A percentile compares a stretch with the other conserved stretches of the same genome.
phyloP scores from a whole-genome alignment of 176 grass and related monocot species.

The Coix lacrymajobi region DNA sequence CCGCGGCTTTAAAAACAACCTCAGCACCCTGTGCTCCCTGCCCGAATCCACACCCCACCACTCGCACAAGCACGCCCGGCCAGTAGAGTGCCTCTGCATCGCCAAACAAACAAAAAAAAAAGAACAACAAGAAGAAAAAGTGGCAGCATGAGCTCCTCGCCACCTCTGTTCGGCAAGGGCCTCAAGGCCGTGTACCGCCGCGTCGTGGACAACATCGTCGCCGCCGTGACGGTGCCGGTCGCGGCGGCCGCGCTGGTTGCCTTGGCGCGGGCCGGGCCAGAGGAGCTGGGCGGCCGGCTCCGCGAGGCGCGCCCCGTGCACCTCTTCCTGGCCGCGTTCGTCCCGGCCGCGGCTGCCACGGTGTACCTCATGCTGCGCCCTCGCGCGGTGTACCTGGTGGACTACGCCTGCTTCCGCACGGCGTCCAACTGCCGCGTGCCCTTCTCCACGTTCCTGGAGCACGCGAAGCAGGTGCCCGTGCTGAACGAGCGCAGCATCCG shows the following conservation, averaged over 20 bases:
- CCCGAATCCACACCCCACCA: neutral
- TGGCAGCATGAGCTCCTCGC: constrained; percentile 4
- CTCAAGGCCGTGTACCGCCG: neutral
- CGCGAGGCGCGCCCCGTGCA: neutral
- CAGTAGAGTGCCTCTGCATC: neutral
- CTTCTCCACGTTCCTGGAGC: constrained; percentile 43
- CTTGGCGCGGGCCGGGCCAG: neutral
- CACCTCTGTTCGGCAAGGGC: neutral
- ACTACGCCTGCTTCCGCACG: constrained; percentile 57
- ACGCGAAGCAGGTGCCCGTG: constrained; percentile 20
- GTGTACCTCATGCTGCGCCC: constrained; percentile 24
- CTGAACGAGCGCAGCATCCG: constrained; percentile 39
- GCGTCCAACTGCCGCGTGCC: constrained; percentile 33
- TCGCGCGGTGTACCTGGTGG: constrained; percentile 44
- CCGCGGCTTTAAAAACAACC: too few relatives aligned
- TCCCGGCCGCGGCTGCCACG: constrained; percentile 2
- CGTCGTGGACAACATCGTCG: constrained; percentile 7
- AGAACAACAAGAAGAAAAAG: neutral
- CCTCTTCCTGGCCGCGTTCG: constrained; percentile 20
- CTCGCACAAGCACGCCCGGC: neutral
- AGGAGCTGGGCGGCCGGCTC: neutral
- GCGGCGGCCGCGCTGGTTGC: neutral
- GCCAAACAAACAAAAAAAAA: neutral
- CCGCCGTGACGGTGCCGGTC: neutral
- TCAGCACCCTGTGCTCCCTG: neutral